Conservation (phyloP, 495 filamentous ascomycete species). For the Neurospora terricola region DNA sequence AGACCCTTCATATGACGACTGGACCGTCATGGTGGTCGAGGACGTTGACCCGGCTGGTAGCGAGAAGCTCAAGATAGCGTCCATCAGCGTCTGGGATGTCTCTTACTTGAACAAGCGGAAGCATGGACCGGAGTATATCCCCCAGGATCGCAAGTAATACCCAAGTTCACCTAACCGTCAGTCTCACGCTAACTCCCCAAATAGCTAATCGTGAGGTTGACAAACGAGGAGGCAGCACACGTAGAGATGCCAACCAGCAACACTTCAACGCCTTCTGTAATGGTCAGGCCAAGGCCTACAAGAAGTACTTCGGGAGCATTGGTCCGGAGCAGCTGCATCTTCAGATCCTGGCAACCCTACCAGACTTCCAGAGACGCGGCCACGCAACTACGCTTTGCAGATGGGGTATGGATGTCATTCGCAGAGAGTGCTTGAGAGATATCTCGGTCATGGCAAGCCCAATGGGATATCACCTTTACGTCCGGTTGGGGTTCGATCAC, state of each 20-base stretch:
- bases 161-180: neutral
- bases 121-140: constrained; percentile 19
- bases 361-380: constrained; percentile 23
- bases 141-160: constrained; percentile 22
- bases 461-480: constrained; percentile 28
- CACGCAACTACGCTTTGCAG: constrained; percentile 21
- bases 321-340: constrained; percentile 26
- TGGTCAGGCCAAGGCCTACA: constrained; percentile 17
- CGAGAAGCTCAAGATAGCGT: constrained; percentile 8
- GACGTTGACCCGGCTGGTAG: constrained; percentile 14
- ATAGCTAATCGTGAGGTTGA: constrained; percentile 9
- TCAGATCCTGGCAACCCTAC: constrained; percentile 25
- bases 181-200: neutral
- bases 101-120: constrained; percentile 21
- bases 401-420: constrained; percentile 23
- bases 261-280: constrained; percentile 22
- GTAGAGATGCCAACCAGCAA: constrained; percentile 22
- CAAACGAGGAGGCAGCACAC: constrained; percentile 15
- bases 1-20: constrained; percentile 22
- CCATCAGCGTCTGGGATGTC: constrained; percentile 27
- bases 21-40: constrained; percentile 26
- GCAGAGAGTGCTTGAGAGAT: constrained; percentile 8
- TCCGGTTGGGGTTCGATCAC: constrained; percentile 14
- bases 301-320: constrained; percentile 15
- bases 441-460: constrained; percentile 29